phyloP scores from a whole-genome alignment of 2,329 filamentous ascomycete species.

The Pseudocercospora vitis region DNA sequence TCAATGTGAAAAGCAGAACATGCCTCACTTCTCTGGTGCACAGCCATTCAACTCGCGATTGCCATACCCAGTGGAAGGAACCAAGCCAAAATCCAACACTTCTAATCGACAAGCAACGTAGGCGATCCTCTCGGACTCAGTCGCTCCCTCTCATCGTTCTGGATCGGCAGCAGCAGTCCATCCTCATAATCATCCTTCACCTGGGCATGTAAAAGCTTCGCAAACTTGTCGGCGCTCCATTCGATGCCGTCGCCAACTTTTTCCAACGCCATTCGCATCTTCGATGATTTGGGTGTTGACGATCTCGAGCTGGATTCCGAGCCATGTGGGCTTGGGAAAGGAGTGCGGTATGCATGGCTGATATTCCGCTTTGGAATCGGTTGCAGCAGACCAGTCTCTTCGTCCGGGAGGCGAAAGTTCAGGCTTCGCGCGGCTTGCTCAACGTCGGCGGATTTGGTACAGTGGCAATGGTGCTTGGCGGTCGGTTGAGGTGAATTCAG shows the following conservation, averaged over 20 bases:
- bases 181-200: slow-evolving; percentile 28
- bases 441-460: not conserved
- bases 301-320: slow-evolving; percentile 1
- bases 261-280: slow-evolving; percentile 17
- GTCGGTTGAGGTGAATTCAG: not conserved
- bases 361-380: not conserved
- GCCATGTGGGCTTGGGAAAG: not conserved
- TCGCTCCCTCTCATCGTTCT: slow-evolving; percentile 24
- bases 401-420: not conserved
- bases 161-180: slow-evolving; percentile 32
- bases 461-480: not conserved
- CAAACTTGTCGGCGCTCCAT: slow-evolving; percentile 23
- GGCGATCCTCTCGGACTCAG: not conserved
- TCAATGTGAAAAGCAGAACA: no score
- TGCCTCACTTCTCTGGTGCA: no score
- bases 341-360: not conserved
- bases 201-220: slow-evolving; percentile 24
- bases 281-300: slow-evolving; percentile 1
- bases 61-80: not conserved
- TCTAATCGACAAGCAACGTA: not conserved
- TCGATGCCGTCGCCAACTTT: slow-evolving; percentile 27
- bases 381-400: not conserved
- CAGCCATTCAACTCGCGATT: no score
- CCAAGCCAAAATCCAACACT: not conserved
- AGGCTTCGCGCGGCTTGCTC: not conserved